Conservation (phyloP, 352 stramenopile genomes). For the Globisporangium solare region DNA sequence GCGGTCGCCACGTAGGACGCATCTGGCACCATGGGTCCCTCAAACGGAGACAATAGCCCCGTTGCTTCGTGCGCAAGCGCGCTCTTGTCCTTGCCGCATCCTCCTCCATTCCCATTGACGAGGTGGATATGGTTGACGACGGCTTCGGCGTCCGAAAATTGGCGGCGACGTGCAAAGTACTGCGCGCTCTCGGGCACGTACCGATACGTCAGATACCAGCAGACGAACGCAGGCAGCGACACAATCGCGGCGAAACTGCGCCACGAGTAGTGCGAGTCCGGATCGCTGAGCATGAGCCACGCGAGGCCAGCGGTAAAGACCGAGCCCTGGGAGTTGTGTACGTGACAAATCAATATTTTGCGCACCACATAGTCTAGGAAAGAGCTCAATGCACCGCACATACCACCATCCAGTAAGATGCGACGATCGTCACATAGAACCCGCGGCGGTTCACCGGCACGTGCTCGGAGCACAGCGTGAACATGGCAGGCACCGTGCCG, state of each 20-base stretch:
- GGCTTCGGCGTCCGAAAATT: constrained; percentile 46
- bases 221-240: constrained; percentile 62
- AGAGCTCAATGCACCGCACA: constrained; percentile 5
- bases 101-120: constrained; percentile 21
- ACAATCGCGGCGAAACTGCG: constrained; percentile 69
- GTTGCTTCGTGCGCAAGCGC: constrained; percentile 16
- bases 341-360: too few species aligned
- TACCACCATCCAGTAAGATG: constrained; percentile 89
- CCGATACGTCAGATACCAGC: constrained; percentile 56
- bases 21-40: neutral
- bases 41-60: constrained; percentile 27
- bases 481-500: constrained; percentile 81
- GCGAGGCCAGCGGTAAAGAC: constrained; percentile 78
- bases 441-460: constrained; percentile 69
- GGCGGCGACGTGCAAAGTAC: constrained; percentile 47
- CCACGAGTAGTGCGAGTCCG: constrained; percentile 48
- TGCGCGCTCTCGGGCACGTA: constrained; percentile 83
- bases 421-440: constrained; percentile 84
- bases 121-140: constrained; percentile 56
- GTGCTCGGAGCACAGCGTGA: constrained; percentile 85
- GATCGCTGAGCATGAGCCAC: constrained; percentile 75
- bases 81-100: neutral
- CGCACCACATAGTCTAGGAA: too few species aligned
- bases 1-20: neutral
- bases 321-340: constrained; percentile 36